Base-by-base conservation (phyloP, 2,329 filamentous ascomycete genomes). In the Calonectria pauciramosa region DNA sequence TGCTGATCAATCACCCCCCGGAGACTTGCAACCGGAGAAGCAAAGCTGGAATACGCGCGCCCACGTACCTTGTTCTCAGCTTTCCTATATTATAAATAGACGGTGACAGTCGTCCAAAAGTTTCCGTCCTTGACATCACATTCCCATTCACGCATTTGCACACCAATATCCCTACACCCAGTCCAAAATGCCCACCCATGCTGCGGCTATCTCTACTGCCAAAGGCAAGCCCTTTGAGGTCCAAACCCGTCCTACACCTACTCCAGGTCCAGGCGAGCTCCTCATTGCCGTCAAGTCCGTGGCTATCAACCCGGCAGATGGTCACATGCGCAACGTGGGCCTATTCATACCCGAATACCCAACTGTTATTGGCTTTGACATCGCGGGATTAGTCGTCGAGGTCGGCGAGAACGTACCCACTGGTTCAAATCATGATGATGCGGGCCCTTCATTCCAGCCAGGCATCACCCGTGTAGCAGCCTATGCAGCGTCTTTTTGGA, bases 241-340 rank as follows among this genome's bases (percentile, higher is more conserved):
- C 51, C 83, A 82, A 70, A 32, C 80, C 16, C 86, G 87, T 4
- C 75, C 81, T 0, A 89, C 88, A 0, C 88, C 87, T 5, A 85
- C 85, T 10, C 86, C 88, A 52, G 87, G 87, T 0, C 86, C 86
- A 23, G 79, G 78, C 36, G 88, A 90, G 54, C 82, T 90, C 67
- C 87, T 90, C 30, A 81, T 90, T 69, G 85, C 80, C 1, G 85
- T 89, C 76, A 87, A 87, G 66, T 86, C 88, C 4, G 80, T 89
- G 7, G 88, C 88, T 18, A 80, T 90, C 47, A 90, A 90, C 74
- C 88, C 88, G 2, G 83, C 87, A 66, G 89, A 90, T 72, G 71
- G 26, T 66, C 59, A 82, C 59, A 86, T 87, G 82, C 87, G 86
- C n/a, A 82, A 85, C 30, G 75, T 80, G 8, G 88, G 87, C 20